Base-by-base conservation (phyloP, 148 eudicot genomes). In the Beta vulgaris region DNA sequence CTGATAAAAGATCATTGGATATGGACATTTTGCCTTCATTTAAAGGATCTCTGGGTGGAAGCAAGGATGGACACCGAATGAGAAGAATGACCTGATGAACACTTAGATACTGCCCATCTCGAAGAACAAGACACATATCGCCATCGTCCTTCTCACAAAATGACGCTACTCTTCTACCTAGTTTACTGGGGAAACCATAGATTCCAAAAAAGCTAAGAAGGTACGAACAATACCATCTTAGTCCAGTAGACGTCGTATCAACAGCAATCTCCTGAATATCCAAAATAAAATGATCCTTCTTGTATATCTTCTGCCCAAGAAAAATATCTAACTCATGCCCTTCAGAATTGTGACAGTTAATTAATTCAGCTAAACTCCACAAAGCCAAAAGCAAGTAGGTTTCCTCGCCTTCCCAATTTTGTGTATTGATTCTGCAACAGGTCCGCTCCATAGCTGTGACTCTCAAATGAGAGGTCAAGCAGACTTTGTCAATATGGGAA, bases 351-450 rank as follows among this genome's bases (percentile, higher is more conserved):
- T 79, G 80, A 76, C 77, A 70, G 60, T 81, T 83, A 57, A 90
- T 73, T 77, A 94, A 75, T 78, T 91, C 92, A 71, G 95, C 87
- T 73, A 94, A 76, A 73, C 82, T 85, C 90, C 92, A 87, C 69
- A 94, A 62, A 74, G 89, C 82, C 83, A 82, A 83, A 46, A 94
- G 82, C 78, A 91, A 81, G 63, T 80, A 79, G 75, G 79, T 74
- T 69, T 94, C 89, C 15, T 78, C 76, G 76, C 95, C 96, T 79
- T 91, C 97, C 98, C 98, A 94, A 46, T 89, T 91, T 73, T 82
- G 84, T 58, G 69, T 64, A 19, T 72, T 75, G 28, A 55, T 69
- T 71, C 71, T 76, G 80, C 98, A 94, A 73, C 98, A 91, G 66
- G 76, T 60, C 64, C 73, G 82, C 67, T 84, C 85, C 18, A 57